Percentiles rank a stretch among this genome's conserved stretches.
Conservation (phyloP, 805 yeast species). For the Candida tammaniensis region DNA sequence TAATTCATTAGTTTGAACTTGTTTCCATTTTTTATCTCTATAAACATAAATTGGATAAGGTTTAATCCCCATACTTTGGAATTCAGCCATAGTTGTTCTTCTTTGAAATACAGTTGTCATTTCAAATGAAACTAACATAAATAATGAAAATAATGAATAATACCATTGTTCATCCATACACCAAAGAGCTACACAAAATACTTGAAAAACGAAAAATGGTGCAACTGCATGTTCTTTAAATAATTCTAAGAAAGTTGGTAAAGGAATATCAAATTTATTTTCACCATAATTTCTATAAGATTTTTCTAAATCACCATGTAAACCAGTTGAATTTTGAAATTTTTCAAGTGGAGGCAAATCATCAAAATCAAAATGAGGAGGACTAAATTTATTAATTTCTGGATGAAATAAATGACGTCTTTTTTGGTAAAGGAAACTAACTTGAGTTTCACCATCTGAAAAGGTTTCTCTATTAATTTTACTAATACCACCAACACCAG, state of each 20-base stretch:
- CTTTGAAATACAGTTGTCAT: slow-evolving; percentile 94
- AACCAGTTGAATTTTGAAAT: slow-evolving; percentile 57
- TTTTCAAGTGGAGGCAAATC: slow-evolving; percentile 53
- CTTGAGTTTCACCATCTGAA: slow-evolving; percentile 58
- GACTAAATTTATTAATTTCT: slow-evolving; percentile 56
- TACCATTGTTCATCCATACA: slow-evolving; percentile 97
- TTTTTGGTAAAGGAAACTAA: slow-evolving; percentile 83
- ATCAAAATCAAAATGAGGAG: slow-evolving; percentile 77
- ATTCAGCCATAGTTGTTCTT: slow-evolving; percentile 89
- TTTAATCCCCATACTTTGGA: slow-evolving; percentile 95
- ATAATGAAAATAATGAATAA: slow-evolving; percentile 82
- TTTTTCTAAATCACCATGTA: slow-evolving; percentile 49
- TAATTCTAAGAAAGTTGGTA: slow-evolving; percentile 85
- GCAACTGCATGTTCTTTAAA: slow-evolving; percentile 98
- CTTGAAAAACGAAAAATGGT: slow-evolving; percentile 94
- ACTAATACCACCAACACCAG: slow-evolving; percentile 82
- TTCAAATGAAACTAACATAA: slow-evolving; percentile 92
- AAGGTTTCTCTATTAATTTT: slow-evolving; percentile 52
- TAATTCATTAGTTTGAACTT: slow-evolving; percentile 67
- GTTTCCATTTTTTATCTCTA: slow-evolving; percentile 69
- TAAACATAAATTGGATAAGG: slow-evolving; percentile 77
- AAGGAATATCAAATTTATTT: slow-evolving; percentile 90
- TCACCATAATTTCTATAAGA: slow-evolving; percentile 66
- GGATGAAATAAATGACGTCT: slow-evolving; percentile 77
- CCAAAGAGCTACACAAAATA: slow-evolving; percentile 95